Conservation (phyloP, 371 early-diverging fungal genomes). For the Entomophthora muscae region DNA sequence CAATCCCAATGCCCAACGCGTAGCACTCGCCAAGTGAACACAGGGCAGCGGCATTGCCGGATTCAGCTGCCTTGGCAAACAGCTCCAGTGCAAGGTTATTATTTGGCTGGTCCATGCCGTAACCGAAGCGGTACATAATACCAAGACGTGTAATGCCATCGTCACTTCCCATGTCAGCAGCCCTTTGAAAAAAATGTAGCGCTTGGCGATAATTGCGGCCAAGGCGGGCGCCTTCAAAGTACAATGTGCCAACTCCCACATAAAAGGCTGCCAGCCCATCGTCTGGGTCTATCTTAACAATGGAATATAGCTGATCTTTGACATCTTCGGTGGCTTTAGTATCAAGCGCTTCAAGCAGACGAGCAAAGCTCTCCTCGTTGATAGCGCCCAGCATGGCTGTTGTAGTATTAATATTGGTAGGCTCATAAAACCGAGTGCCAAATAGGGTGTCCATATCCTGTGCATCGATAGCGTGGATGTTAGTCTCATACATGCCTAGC, state of each 20-base stretch:
- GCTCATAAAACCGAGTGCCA: constrained; percentile 1
- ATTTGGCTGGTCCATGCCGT: constrained; percentile 22
- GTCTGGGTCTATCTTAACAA: neutral
- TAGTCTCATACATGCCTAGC: constrained; percentile 12
- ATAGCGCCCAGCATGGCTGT: constrained; percentile 3
- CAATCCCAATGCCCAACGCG: constrained; percentile 44
- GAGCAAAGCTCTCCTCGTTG: neutral
- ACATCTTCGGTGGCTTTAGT: neutral
- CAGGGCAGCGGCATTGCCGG: constrained; percentile 52
- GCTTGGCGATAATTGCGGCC: constrained; percentile 10
- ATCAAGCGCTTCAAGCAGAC: neutral
- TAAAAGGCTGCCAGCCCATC: constrained; percentile 4
- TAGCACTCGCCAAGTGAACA: constrained; percentile 73
- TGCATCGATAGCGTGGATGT: neutral
- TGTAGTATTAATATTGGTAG: neutral
- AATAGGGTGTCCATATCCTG: neutral
- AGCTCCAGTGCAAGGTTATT: constrained; percentile 25
- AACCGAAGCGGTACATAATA: constrained; percentile 26
- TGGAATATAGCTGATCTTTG: neutral
- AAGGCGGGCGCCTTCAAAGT: constrained; percentile 6
- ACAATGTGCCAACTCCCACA: neutral
- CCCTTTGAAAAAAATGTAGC: constrained; percentile 21
- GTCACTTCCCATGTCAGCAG: constrained; percentile 19
- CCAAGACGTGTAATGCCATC: constrained; percentile 26
- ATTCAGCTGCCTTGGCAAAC: constrained; percentile 24